A percentile compares a stretch with the other conserved stretches of the same genome.
phyloP scores from a whole-genome alignment of 2,329 filamentous ascomycete species.

The Aspergillus sp. region DNA sequence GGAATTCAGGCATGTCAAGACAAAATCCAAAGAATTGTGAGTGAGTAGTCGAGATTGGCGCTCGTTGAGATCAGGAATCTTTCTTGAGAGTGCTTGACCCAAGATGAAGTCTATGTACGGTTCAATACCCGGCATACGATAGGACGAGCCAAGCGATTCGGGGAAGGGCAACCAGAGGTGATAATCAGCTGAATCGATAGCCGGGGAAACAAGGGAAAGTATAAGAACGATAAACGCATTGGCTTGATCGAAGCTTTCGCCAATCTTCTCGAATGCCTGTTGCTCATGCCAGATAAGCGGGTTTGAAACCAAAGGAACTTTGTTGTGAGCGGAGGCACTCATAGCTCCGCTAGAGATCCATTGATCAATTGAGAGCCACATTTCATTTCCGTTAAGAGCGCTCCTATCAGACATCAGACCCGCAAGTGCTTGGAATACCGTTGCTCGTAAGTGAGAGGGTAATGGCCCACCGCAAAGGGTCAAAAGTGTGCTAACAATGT shows the following conservation, averaged over 20 bases:
- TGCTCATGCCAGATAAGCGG: slow-evolving; percentile 50
- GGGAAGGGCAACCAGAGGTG: slow-evolving; percentile 82
- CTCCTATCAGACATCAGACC: slow-evolving; percentile 75
- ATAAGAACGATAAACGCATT: slow-evolving; percentile 81
- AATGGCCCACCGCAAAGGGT: slow-evolving; percentile 76
- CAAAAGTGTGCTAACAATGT: slow-evolving; percentile 72
- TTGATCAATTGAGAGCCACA: slow-evolving; percentile 79
- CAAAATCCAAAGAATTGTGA: slow-evolving; percentile 80
- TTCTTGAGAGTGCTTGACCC: slow-evolving; percentile 71
- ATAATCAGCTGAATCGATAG: slow-evolving; percentile 47
- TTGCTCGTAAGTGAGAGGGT: slow-evolving; percentile 74
- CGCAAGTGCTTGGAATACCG: slow-evolving; percentile 75
- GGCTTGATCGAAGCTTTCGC: slow-evolving; percentile 78
- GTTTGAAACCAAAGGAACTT: slow-evolving; percentile 44
- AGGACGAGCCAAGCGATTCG: slow-evolving; percentile 74
- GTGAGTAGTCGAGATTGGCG: slow-evolving; percentile 72
- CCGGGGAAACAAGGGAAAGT: slow-evolving; percentile 67
- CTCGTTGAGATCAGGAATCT: slow-evolving; percentile 65
- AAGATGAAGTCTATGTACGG: slow-evolving; percentile 90
- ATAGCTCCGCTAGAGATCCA: slow-evolving; percentile 66
- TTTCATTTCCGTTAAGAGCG: slow-evolving; percentile 62
- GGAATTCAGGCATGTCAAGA: slow-evolving; percentile 71
- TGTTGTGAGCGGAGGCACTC: slow-evolving; percentile 46
- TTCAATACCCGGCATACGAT: slow-evolving; percentile 82
- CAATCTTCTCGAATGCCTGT: slow-evolving; percentile 70